Conservation (phyloP, 208 protist species). For the Herpetomonas tarakana region DNA sequence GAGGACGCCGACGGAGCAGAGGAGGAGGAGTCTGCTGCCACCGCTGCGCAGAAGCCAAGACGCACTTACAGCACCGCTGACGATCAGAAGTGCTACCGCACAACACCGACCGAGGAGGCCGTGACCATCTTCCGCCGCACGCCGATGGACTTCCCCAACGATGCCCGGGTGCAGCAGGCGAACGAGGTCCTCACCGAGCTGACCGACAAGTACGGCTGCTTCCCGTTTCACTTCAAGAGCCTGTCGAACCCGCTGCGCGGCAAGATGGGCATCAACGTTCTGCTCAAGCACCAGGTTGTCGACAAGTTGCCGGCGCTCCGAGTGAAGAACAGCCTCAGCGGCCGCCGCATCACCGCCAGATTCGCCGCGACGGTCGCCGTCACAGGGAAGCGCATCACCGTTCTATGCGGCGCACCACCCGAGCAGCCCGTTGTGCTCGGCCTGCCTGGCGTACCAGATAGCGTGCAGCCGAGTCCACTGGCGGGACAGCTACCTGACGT, state of each 20-base stretch:
- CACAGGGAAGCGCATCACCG: conserved; percentile 58
- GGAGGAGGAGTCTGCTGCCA: background rate
- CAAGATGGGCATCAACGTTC: conserved; percentile 64
- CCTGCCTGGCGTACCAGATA: conserved; percentile 24
- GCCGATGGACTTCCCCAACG: conserved; percentile 48
- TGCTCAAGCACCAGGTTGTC: conserved; percentile 57
- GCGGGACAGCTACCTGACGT: conserved; percentile 37
- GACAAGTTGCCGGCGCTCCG: conserved; percentile 58
- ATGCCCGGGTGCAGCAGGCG: conserved; percentile 59
- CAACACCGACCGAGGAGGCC: conserved; percentile 33
- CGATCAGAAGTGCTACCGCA: conserved; percentile 26
- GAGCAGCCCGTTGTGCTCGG: conserved; percentile 19
- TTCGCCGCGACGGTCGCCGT: conserved; percentile 83
- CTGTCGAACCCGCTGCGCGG: conserved; percentile 55
- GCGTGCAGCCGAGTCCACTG: conserved; percentile 31
- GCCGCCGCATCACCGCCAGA: conserved; percentile 57
- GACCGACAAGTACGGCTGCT: conserved; percentile 64
- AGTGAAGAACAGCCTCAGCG: conserved; percentile 27
- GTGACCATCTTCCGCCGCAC: conserved; percentile 69
- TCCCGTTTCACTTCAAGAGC: conserved; percentile 77
- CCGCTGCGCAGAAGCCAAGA: conserved; percentile 1
- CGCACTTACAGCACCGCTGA: background rate
- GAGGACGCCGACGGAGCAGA: background rate
- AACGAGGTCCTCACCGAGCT: conserved; percentile 60
- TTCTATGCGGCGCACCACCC: conserved; percentile 75